These are phyloP conservation scores for Turritis glabra DNA, from an alignment of 345 rosid genomes.

Conservation along the genomic window DNA sequence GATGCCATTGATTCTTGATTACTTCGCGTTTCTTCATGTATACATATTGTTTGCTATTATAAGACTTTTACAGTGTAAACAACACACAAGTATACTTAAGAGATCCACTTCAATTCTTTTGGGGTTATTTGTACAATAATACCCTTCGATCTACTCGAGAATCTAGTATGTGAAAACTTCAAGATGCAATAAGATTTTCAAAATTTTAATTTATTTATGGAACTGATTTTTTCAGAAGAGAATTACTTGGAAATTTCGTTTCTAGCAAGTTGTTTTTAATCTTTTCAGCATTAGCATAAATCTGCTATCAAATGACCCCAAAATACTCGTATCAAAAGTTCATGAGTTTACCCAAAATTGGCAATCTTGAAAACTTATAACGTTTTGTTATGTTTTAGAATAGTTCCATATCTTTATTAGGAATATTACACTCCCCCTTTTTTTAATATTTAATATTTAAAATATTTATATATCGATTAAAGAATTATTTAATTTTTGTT, in stretches of 20 bases:
- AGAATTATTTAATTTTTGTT: too few relatives aligned
- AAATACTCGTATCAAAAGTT: not conserved
- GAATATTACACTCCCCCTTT: too few relatives aligned
- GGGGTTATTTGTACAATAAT: constrained; percentile 5
- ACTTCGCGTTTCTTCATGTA: constrained; percentile 15
- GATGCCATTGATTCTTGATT: constrained; percentile 57
- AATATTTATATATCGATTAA: too few relatives aligned
- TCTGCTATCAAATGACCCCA: not conserved
- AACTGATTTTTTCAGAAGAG: too few relatives aligned
- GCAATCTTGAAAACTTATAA: too few relatives aligned
- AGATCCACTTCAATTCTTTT: constrained; percentile 29
- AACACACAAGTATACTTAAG: constrained; percentile 5
- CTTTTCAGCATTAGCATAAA: not conserved
- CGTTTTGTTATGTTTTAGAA: too few relatives aligned
- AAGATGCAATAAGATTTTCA: not conserved
- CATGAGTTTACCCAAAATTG: too few relatives aligned
- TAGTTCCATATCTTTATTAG: too few relatives aligned
- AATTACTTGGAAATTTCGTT: not conserved
- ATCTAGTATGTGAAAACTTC: constrained; percentile 4
- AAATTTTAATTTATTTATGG: too few relatives aligned
- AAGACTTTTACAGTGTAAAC: not conserved
- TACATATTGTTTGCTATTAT: constrained; percentile 35
- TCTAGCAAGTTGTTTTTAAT: not conserved
- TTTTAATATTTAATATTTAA: too few relatives aligned
- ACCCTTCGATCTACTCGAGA: not conserved